Conservation (phyloP, 495 filamentous ascomycete species). For the Staphylotrichum longicolle region DNA sequence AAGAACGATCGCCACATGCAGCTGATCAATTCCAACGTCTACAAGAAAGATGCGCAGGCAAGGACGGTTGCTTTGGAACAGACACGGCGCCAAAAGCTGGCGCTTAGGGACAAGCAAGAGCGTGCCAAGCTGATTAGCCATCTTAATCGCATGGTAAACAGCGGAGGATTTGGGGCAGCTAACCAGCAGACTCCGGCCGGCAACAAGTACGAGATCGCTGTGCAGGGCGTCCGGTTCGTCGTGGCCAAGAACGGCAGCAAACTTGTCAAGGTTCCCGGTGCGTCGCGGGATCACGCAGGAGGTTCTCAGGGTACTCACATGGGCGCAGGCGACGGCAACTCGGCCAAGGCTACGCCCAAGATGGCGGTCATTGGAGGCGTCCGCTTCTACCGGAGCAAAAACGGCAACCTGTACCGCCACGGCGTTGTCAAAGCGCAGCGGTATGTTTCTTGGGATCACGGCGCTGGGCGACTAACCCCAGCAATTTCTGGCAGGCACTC, state of each 20-base stretch:
- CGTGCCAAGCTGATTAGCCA: conserved; percentile 55
- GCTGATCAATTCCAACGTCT: conserved; percentile 80
- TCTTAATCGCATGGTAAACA: conserved; percentile 40
- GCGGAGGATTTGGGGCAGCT: conserved; percentile 38
- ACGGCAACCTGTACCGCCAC: conserved; percentile 82
- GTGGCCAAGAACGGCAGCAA: conserved; percentile 81
- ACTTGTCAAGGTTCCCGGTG: conserved; percentile 71
- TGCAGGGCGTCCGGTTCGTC: conserved; percentile 75
- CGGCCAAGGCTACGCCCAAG: conserved; percentile 73
- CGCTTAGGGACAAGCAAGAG: conserved; percentile 61
- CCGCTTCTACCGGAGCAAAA: conserved; percentile 83
- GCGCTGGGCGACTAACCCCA: conserved; percentile 29
- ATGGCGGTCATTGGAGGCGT: conserved; percentile 75
- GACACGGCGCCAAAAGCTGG: conserved; percentile 59
- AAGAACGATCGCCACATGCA: conserved; percentile 84
- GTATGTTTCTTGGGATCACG: conserved; percentile 47
- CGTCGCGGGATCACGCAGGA: conserved; percentile 23
- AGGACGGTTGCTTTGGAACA: conserved; percentile 72
- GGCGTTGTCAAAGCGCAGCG: conserved; percentile 64
- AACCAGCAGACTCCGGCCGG: conserved; percentile 31
- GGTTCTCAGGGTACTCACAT: conserved; percentile 44
- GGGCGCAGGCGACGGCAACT: conserved; percentile 58
- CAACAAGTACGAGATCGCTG: conserved; percentile 61
- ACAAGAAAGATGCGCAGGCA: conserved; percentile 70
- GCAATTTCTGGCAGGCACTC: conserved; percentile 32